Base-by-base conservation (phyloP, 306 rosid species). In the Alnus rubra region DNA sequence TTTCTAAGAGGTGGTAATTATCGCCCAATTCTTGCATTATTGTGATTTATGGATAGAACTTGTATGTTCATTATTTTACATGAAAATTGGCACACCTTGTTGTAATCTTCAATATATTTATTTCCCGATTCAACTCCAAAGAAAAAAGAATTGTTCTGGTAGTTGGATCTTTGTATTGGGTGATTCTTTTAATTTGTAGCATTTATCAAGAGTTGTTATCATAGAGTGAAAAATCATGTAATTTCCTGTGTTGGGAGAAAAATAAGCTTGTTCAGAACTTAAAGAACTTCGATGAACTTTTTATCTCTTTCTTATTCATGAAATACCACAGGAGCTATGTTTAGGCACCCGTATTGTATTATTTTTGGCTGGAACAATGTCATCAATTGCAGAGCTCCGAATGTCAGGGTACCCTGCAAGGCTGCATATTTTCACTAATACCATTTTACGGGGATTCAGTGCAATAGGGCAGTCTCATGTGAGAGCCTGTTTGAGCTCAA, bases 161-260 rank as follows among this genome's bases (percentile, higher is more conserved):
- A 74, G 81, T 89, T 80, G 70, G 82, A 84, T 88, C 80, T 10
- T 82, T 86, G 83, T 78, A 73, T 84, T 76, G 81, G 80, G 80
- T 82, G 81, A 84, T 84, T 88, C 84, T 80, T 87, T 89, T 53
- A 79, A 85, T 84, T 77, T 87, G 82, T 80, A 76, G 80, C 79
- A 86, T 80, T 80, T 84, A 76, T 68, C 77, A 72, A 84, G 76
- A 64, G 71, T 69, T 78, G 73, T 72, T 69, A 53, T 55, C 62
- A 53, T 59, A 30, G 77, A 54, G 81, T 58, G 51, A 83, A 76
- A 64, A 54, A 30, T 28, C 3, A 15, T 78, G 82, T 73, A 82
- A 3, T 76, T 82, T 63, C 70, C 50, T 78, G 55, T 42, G 35
- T 65, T 48, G 47, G 35, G 49, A 60, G 67, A 73, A 81, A 76